Conservation (phyloP, 129 eudicot species). For the Smallanthus sonchifolius region DNA sequence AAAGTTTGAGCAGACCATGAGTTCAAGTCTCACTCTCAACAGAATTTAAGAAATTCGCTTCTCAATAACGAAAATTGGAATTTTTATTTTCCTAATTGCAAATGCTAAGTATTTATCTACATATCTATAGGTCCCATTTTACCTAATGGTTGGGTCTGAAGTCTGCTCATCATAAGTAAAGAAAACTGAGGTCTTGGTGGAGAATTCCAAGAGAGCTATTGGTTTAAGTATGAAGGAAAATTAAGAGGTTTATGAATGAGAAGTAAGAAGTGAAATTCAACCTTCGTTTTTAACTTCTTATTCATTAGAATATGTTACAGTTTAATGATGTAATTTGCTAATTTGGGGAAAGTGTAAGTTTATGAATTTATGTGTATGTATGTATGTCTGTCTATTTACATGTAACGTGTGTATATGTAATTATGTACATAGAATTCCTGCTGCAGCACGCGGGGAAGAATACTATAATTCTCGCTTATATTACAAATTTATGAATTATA, state of each 20-base stretch:
- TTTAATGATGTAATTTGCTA: not conserved
- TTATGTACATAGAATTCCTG: too few species aligned
- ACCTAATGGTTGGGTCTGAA: constrained; percentile 99
- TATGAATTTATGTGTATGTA: too few species aligned
- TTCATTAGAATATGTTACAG: not conserved
- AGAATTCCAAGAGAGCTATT: constrained; percentile 86
- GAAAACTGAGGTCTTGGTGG: constrained; percentile 97
- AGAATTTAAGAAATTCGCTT: too few species aligned
- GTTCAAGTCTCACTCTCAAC: too few species aligned
- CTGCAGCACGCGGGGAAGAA: too few species aligned
- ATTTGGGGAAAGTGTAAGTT: not conserved
- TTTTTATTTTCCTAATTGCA: not conserved
- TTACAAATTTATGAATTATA: too few species aligned
- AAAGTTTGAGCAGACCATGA: too few species aligned
- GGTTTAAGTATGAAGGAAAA: constrained; percentile 96
- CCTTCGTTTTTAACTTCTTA: not conserved
- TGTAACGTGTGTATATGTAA: too few species aligned
- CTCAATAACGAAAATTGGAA: not conserved
- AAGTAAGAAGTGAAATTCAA: constrained; percentile 43
- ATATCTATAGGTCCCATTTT: constrained; percentile 76
- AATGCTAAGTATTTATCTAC: not conserved
- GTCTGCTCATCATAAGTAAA: constrained; percentile 97
- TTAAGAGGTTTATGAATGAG: constrained; percentile 99
- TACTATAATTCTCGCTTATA: too few species aligned
- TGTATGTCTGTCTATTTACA: too few species aligned